A percentile compares a stretch with the other conserved stretches of the same genome.
These are phyloP conservation scores for Debaryomyces prosopidis DNA, from an alignment of 805 yeast species.

Conservation along the genomic window DNA sequence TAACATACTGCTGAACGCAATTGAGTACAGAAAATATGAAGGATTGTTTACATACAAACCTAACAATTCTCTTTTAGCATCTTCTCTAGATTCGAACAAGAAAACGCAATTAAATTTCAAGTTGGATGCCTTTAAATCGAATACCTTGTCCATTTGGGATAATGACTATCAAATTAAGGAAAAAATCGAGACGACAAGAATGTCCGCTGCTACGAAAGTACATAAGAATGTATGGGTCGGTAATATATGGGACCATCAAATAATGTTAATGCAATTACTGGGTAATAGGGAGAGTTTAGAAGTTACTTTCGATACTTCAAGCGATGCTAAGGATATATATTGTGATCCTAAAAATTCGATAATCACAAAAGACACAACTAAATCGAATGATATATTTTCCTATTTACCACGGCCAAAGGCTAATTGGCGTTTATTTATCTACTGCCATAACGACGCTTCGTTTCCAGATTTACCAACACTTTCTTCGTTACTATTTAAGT, in stretches of 20 bases:
- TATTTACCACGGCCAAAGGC: constrained; percentile 48
- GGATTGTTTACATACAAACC: constrained; percentile 4
- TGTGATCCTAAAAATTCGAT: constrained; percentile 54
- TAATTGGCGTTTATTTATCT: constrained; percentile 54
- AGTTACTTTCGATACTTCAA: neutral
- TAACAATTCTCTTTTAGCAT: neutral
- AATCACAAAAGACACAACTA: constrained; percentile 32
- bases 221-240: constrained; percentile 72
- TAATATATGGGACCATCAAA: constrained; percentile 70
- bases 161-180: constrained; percentile 70
- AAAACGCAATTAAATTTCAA: constrained; percentile 18
- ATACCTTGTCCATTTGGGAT: constrained; percentile 49
- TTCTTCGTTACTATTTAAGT: constrained; percentile 32
- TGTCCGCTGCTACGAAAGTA: constrained; percentile 77
- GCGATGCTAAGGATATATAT: constrained; percentile 36
- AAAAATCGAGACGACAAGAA: constrained; percentile 75
- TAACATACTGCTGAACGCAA: neutral
- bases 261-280: constrained; percentile 14
- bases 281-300: constrained; percentile 1
- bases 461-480: constrained; percentile 51
- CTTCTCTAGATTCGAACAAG: constrained; percentile 4
- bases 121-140: constrained; percentile 6
- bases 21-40: neutral
- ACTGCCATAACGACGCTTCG: constrained; percentile 59
- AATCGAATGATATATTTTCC: constrained; percentile 9